These are phyloP conservation scores for Haplosporangium gracile DNA, from an alignment of 192 early-diverging fungal species.

Conservation along the genomic window DNA sequence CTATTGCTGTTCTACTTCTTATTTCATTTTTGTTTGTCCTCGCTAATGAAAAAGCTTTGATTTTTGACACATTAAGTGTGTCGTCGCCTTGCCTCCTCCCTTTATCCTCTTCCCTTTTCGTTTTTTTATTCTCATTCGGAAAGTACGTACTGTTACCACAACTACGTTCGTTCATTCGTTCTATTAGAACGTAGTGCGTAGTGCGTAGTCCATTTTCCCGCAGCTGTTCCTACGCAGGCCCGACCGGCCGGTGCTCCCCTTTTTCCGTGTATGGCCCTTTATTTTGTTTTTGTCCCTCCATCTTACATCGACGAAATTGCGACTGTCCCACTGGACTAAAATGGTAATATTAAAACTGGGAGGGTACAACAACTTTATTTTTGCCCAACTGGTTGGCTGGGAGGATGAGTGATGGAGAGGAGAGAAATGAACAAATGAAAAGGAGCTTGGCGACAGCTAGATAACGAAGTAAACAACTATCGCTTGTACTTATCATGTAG, in stretches of 20 bases:
- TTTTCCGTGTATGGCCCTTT: neutral
- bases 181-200: no score
- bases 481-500: no score
- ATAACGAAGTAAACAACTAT: no score
- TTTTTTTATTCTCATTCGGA: no score
- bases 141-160: no score
- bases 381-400: neutral
- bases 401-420: neutral
- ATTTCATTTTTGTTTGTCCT: no score
- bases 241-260: neutral
- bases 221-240: neutral
- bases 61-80: no score
- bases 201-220: neutral
- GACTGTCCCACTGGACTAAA: neutral
- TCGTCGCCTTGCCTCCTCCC: no score
- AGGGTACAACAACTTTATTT: neutral
- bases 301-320: neutral
- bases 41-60: no score
- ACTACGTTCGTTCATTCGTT: no score
- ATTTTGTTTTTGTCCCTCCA: neutral
- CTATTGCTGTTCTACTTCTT: neutral
- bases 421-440: neutral
- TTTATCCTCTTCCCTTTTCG: neutral
- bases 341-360: constrained; percentile 2
- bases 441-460: neutral